These are phyloP conservation scores for Leishmania major DNA, from an alignment of 208 protist species.

Conservation along the genomic window DNA sequence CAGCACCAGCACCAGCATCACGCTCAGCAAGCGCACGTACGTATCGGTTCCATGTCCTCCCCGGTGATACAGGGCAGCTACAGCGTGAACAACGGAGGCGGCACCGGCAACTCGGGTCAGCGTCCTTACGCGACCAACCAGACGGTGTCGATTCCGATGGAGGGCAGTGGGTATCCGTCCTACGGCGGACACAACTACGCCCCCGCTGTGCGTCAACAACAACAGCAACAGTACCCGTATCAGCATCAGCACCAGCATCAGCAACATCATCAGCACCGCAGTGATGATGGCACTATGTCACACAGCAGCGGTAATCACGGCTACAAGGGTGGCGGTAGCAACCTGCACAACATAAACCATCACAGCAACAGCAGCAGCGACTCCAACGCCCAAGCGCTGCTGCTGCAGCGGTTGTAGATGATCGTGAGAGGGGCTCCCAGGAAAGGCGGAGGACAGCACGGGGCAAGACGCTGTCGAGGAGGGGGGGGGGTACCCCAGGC, in stretches of 20 bases:
- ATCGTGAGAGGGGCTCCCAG: not conserved
- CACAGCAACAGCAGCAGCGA: slow-evolving; percentile 11
- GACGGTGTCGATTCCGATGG: slow-evolving; percentile 3
- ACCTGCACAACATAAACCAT: slow-evolving; percentile 5
- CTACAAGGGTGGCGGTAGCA: not conserved
- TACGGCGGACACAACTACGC: not conserved
- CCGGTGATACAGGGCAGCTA: not conserved
- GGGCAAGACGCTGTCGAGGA: not conserved
- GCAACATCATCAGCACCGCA: not conserved
- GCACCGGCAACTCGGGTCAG: not conserved
- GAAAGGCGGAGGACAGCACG: not conserved
- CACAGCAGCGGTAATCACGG: not conserved
- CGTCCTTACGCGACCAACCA: not conserved
- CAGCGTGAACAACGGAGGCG: not conserved
- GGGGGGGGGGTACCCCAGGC: not conserved
- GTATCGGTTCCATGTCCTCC: not conserved
- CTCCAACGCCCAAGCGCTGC: not conserved
- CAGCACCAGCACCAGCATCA: slow-evolving; percentile 11
- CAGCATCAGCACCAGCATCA: not conserved
- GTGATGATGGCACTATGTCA: slow-evolving; percentile 1
- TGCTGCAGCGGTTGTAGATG: not conserved
- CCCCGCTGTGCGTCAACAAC: not conserved
- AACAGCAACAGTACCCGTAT: slow-evolving; percentile 26
- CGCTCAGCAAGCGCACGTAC: slow-evolving; percentile 12
- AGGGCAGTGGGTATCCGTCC: not conserved